Evolutionary conservation across 768 basidiomycete species (phyloP).

Genomic region (Leccinum rimulosum): DNA sequence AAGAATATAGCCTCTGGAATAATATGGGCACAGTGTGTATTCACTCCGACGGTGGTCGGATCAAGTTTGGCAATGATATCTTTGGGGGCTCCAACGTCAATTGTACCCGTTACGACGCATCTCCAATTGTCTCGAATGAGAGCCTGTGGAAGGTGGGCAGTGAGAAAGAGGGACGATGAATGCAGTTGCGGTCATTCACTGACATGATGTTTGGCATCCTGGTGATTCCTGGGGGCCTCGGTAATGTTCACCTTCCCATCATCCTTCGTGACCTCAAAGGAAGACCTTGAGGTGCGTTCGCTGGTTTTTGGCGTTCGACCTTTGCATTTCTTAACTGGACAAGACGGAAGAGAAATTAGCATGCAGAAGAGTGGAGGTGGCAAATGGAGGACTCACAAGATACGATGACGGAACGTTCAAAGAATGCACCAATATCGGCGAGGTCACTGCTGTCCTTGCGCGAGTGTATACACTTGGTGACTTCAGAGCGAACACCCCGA

Average conservation of each 20-base stretch:
- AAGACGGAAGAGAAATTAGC: background rate
- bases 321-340: slow-evolving; percentile 14
- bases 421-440: background rate
- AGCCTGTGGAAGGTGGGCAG: slow-evolving; percentile 25
- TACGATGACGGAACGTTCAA: slow-evolving; percentile 5
- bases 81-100: slow-evolving; percentile 12
- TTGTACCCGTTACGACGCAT: slow-evolving; percentile 31
- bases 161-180: background rate
- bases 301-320: slow-evolving; percentile 17
- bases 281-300: slow-evolving; percentile 13
- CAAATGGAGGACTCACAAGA: slow-evolving; percentile 1
- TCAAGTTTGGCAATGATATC: background rate
- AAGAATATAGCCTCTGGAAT: slow-evolving; percentile 6
- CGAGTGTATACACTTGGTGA: slow-evolving; percentile 4
- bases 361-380: background rate
- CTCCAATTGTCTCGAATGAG: slow-evolving; percentile 35
- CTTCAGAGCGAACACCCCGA: background rate
- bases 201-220: slow-evolving; percentile 3
- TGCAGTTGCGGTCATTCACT: background rate
- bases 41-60: too few relatives aligned
- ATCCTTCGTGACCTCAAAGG: slow-evolving; percentile 13
- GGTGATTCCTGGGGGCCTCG: slow-evolving; percentile 1
- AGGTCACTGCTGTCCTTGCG: background rate
- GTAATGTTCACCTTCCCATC: background rate
- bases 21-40: slow-evolving; percentile 1